phyloP scores from a whole-genome alignment of 1,284 basidiomycete species.

The Chalciporus piperatoides region DNA sequence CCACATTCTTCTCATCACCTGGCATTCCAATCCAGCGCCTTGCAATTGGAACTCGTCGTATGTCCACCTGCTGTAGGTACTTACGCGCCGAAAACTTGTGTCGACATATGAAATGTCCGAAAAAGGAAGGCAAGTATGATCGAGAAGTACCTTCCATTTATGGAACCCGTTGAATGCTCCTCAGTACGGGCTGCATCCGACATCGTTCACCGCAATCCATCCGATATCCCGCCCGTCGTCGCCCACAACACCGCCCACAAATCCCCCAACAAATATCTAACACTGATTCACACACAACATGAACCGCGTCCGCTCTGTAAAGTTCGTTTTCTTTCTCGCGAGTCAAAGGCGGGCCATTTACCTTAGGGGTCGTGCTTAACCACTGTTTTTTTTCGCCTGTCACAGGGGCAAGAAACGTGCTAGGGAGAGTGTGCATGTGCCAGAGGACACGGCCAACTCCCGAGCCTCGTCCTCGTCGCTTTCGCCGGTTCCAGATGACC shows the following conservation, averaged over 20 bases:
- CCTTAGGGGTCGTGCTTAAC: slow-evolving; percentile 3
- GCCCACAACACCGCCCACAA: neutral
- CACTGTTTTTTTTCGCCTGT: neutral
- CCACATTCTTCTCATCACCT: too few species aligned
- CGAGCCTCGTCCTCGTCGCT: slow-evolving; percentile 29
- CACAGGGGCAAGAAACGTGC: slow-evolving; percentile 30
- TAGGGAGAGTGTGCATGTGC: slow-evolving; percentile 5
- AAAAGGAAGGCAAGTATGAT: too few species aligned
- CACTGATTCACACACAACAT: slow-evolving; percentile 8
- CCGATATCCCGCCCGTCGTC: slow-evolving; percentile 2
- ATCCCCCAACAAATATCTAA: neutral
- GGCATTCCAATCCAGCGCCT: too few species aligned
- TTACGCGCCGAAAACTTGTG: too few species aligned
- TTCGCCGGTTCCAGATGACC: slow-evolving; percentile 24
- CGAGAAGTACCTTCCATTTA: neutral
- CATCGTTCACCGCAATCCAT: slow-evolving; percentile 19
- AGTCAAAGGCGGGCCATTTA: neutral
- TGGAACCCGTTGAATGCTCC: neutral
- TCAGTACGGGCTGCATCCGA: slow-evolving; percentile 22
- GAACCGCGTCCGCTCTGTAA: slow-evolving; percentile 8
- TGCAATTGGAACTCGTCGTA: too few species aligned
- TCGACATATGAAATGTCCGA: too few species aligned
- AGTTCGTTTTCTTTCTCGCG: slow-evolving; percentile 17
- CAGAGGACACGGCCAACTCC: slow-evolving; percentile 1
- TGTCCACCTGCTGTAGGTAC: too few species aligned